Evolutionary conservation across 2,329 filamentous ascomycete genomes (phyloP).

Genomic region (Aureobasidium leucospermi): DNA sequence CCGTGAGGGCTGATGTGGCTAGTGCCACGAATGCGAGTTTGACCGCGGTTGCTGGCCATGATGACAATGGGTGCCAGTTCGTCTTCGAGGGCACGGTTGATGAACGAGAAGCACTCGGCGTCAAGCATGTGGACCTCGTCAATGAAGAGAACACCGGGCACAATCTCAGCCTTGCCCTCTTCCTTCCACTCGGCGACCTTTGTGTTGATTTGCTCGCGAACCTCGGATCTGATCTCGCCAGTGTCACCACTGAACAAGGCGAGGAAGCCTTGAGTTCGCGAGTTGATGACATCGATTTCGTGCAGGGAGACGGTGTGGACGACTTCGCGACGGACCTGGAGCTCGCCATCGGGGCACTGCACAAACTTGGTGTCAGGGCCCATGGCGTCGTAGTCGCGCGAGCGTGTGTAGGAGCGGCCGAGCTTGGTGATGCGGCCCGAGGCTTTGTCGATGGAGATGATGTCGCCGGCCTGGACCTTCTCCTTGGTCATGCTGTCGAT

Average conservation of each 20-base stretch:
- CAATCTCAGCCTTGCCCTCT: conserved; percentile 96
- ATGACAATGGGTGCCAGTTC: conserved; percentile 96
- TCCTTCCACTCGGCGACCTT: conserved; percentile 99
- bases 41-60: conserved; percentile 95
- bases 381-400: conserved; percentile 98
- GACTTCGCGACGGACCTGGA: conserved; percentile 94
- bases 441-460: conserved; percentile 97
- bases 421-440: conserved; percentile 97
- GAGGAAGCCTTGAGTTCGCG: conserved; percentile 93
- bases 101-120: conserved; percentile 97
- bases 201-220: conserved; percentile 97
- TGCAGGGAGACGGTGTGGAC: conserved; percentile 95
- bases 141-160: conserved; percentile 94
- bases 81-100: conserved; percentile 93
- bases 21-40: conserved; percentile 86
- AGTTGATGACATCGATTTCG: conserved; percentile 99
- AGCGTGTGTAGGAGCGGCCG: conserved; percentile 87
- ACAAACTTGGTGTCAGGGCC: conserved; percentile 97
- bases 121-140: conserved; percentile 99
- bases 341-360: conserved; percentile 92
- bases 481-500: conserved; percentile 99
- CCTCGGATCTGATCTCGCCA: conserved; percentile 93
- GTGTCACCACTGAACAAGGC: conserved; percentile 97
- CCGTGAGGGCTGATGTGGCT: conserved; percentile 85
- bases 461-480: conserved; percentile 96